These are phyloP conservation scores for Penicillium sp. DNA, from an alignment of 2,329 filamentous ascomycete species.

Conservation along the genomic window DNA sequence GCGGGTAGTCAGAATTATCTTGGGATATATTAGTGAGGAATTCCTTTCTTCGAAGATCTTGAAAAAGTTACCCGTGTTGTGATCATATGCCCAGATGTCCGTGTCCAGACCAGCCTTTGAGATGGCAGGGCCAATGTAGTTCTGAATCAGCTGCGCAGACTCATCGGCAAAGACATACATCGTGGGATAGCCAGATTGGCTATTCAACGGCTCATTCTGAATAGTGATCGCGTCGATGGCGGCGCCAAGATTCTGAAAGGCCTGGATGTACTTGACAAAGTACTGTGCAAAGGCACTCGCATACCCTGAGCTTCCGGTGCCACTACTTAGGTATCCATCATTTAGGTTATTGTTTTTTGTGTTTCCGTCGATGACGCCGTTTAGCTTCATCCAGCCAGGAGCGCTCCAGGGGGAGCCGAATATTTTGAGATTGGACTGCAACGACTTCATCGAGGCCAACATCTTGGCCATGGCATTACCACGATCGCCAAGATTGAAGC, in stretches of 20 bases:
- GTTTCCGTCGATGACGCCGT: conserved; percentile 28
- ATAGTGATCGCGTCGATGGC: conserved; percentile 35
- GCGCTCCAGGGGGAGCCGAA: conserved; percentile 38
- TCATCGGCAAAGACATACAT: conserved; percentile 39
- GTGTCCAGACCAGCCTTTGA: conserved; percentile 22
- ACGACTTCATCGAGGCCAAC: conserved; percentile 34
- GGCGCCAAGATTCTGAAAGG: conserved; percentile 31
- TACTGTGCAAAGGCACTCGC: conserved; percentile 33
- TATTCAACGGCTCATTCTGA: conserved; percentile 41
- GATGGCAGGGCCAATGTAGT: conserved; percentile 29
- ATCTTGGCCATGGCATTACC: conserved; percentile 38
- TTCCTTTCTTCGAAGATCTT: no score
- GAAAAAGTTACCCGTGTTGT: conserved; percentile 32
- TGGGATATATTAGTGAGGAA: neutral
- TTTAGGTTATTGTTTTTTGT: conserved; percentile 34
- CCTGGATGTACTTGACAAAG: conserved; percentile 38
- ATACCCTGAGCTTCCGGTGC: conserved; percentile 30
- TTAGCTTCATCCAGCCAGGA: conserved; percentile 42
- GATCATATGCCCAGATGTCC: conserved; percentile 36
- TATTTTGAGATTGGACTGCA: conserved; percentile 34
- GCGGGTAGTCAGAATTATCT: conserved; percentile 34
- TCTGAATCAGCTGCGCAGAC: conserved; percentile 31
- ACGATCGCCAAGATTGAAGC: conserved; percentile 32
- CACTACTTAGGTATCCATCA: conserved; percentile 25
- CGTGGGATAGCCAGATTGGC: conserved; percentile 35